Conservation (phyloP, 1,139 yeast species). For the Kodamaea derodonti region DNA sequence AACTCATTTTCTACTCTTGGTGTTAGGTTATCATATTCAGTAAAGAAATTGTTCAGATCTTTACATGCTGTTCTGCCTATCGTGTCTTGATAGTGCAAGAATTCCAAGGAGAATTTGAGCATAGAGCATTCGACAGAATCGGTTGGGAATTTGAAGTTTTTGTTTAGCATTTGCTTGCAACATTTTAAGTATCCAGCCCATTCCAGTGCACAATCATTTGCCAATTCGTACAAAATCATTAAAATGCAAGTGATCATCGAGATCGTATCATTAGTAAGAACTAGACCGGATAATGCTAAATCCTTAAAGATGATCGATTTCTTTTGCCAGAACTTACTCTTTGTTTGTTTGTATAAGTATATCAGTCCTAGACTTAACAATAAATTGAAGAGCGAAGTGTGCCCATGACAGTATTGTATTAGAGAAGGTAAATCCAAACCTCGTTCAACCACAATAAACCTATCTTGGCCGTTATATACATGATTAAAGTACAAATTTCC, state of each 20-base stretch:
- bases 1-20: conserved; percentile 5
- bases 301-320: conserved; percentile 17
- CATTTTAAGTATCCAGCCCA: conserved; percentile 23
- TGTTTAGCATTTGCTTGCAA: conserved; percentile 18
- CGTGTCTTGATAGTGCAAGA: conserved; percentile 28
- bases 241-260: conserved; percentile 21
- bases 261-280: conserved; percentile 13
- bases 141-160: conserved; percentile 13
- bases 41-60: conserved; percentile 23
- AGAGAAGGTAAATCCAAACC: conserved; percentile 22
- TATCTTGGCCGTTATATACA: conserved; percentile 8
- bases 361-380: conserved; percentile 25
- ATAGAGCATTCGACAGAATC: conserved; percentile 20
- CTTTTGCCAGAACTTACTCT: conserved; percentile 15
- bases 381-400: conserved; percentile 22
- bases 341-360: conserved; percentile 19
- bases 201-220: conserved; percentile 24
- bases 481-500: conserved; percentile 14
- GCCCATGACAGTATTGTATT: conserved; percentile 23
- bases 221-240: conserved; percentile 26
- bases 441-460: conserved; percentile 18
- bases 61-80: conserved; percentile 34
- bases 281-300: conserved; percentile 14
- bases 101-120: conserved; percentile 24
- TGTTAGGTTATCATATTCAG: conserved; percentile 13